phyloP scores from a whole-genome alignment of 192 early-diverging fungal species.

The Dimargaris verticillata region DNA sequence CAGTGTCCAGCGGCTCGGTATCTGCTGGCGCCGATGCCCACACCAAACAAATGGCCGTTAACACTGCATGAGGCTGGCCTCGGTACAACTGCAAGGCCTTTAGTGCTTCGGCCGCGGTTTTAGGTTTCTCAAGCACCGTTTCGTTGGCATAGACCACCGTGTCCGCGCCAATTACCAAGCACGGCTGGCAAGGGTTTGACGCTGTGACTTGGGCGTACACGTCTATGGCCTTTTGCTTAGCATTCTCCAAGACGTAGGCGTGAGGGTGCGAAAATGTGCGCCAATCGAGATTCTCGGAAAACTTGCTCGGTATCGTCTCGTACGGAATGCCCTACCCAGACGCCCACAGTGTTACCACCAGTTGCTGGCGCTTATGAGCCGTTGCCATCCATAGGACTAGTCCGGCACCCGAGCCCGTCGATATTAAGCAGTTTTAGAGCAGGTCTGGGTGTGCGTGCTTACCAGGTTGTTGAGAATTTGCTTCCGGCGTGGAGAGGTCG shows the following conservation, averaged over 20 bases:
- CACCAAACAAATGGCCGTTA: conserved; percentile 61
- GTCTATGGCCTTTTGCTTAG: conserved; percentile 48
- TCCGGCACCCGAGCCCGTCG: no score
- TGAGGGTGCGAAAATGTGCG: conserved; percentile 29
- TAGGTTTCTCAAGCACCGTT: conserved; percentile 75
- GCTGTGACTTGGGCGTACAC: conserved; percentile 27
- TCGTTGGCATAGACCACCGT: conserved; percentile 50
- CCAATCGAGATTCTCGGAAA: conserved; percentile 66
- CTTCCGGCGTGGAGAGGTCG: conserved; percentile 61
- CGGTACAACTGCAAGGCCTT: conserved; percentile 26
- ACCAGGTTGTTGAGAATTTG: conserved; percentile 44
- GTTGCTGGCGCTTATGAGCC: no score
- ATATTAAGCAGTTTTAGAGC: no score
- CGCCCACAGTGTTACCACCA: no score
- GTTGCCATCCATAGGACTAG: no score
- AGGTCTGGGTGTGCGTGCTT: no score
- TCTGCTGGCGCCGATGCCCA: no score
- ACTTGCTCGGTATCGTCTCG: conserved; percentile 47
- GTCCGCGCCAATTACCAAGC: conserved; percentile 67
- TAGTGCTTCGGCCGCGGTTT: conserved; percentile 47
- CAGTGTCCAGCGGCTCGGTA: no score
- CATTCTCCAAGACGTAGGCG: conserved; percentile 58
- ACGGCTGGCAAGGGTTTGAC: conserved; percentile 22
- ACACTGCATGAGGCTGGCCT: conserved; percentile 45
- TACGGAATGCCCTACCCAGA: conserved; percentile 26